Base-by-base conservation (phyloP, 495 filamentous ascomycete genomes). In the Clohesyomyces aquaticus region DNA sequence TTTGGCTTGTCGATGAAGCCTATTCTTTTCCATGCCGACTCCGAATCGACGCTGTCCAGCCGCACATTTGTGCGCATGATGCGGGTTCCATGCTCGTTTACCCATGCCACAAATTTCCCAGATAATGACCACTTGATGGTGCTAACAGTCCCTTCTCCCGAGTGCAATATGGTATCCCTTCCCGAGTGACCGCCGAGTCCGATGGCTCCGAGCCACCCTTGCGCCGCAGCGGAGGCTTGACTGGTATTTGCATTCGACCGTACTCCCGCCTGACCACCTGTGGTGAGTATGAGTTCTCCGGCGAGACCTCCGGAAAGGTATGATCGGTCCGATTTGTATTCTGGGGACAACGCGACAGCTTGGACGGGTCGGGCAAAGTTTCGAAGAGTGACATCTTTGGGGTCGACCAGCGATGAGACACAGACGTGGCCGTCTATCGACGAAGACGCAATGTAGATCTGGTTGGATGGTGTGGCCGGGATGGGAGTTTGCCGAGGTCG, bases 351-450 rank as follows among this genome's bases (percentile, higher is more conserved):
- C 4, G 91, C 90, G 16, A 98, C 89, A 12, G 91, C 87, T 66
- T 95, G 90, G 6, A 98, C 83, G 0, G 95, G 94, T 19, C 94
- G 82, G 1, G 91, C 91, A 79, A 97, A 98, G 71, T 97, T 97
- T 43, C 96, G 86, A 27, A 97, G 75, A 32, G 88, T 84, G 3
- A 97, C 91, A 76, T 98, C 94, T 63, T 84, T 88, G 4, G 83
- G 77, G 65, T 90, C 87, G 19, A 91, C 80, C 29, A 98, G 73
- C 1, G 92, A 95, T 46, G 88, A 83, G 21, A 98, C 83, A 62
- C 94, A 97, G 9, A 98, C 88, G 66, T 96, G 92, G 25, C 94
- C 94, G 73, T 98, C 94, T 67, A 96, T 91, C 0, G 95, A 98
- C 16, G 95, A 90, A 1, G 91, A 93, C 1, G 88, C 94, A 63